phyloP scores from a whole-genome alignment of 2,329 filamentous ascomycete genomes.

The Ophiostoma fasciatum region DNA sequence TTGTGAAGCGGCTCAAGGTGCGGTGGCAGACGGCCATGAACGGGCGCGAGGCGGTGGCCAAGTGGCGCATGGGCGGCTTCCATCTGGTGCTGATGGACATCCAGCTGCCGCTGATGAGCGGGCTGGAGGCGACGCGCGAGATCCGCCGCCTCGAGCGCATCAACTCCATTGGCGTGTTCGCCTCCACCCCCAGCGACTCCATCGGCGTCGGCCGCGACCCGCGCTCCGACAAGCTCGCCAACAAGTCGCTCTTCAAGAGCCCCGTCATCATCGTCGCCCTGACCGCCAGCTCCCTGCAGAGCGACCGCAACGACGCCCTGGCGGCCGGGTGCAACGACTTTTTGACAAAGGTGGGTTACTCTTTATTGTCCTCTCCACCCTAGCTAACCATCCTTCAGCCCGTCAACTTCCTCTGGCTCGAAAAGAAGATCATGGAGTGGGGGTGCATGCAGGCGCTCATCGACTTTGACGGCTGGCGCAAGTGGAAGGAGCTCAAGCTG shows the following conservation, averaged over 20 bases:
- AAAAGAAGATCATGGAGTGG: slow-evolving; percentile 98
- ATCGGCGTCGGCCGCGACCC: slow-evolving; percentile 32
- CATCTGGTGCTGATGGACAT: slow-evolving; percentile 98
- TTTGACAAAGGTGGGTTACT: slow-evolving; percentile 65
- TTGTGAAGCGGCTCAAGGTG: slow-evolving; percentile 91
- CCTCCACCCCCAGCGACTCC: slow-evolving; percentile 41
- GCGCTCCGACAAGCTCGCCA: slow-evolving; percentile 55
- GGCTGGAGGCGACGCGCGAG: slow-evolving; percentile 85
- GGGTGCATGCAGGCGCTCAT: slow-evolving; percentile 99
- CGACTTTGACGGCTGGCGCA: slow-evolving; percentile 94
- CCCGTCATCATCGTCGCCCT: slow-evolving; percentile 96
- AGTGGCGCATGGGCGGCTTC: slow-evolving; percentile 86
- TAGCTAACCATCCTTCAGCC: too few relatives aligned
- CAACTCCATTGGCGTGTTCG: slow-evolving; percentile 87
- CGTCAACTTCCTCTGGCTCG: slow-evolving; percentile 93
- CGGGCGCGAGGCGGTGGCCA: slow-evolving; percentile 79
- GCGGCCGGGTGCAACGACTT: slow-evolving; percentile 97
- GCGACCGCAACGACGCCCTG: slow-evolving; percentile 85
- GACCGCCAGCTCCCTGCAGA: slow-evolving; percentile 87
- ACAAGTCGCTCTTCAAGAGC: slow-evolving; percentile 69
- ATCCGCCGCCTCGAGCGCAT: slow-evolving; percentile 79
- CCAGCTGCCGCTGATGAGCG: slow-evolving; percentile 91
- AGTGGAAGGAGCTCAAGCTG: slow-evolving; percentile 73
- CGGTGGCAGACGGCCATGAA: slow-evolving; percentile 97
- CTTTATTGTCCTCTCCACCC: not conserved